These are phyloP conservation scores for Hypoxylon subgilvum DNA, from an alignment of 495 filamentous ascomycete genomes.

Conservation along the genomic window DNA sequence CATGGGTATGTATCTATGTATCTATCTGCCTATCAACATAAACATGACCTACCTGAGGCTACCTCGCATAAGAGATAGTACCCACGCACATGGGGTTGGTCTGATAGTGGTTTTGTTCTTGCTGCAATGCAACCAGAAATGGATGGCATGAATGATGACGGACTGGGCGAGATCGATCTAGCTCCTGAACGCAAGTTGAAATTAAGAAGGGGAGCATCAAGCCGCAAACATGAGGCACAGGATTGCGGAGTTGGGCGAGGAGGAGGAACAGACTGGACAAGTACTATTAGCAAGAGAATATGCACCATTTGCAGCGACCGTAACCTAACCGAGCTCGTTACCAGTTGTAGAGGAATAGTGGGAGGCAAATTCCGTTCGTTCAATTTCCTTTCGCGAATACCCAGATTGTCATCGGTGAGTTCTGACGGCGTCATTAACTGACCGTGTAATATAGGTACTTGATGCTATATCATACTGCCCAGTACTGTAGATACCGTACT, in stretches of 20 bases:
- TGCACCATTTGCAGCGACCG: conserved; percentile 18
- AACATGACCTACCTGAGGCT: no score
- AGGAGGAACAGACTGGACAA: conserved; percentile 3
- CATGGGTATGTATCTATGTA: no score
- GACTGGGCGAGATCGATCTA: conserved; percentile 30
- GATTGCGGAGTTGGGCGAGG: conserved; percentile 39
- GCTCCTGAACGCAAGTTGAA: conserved; percentile 28
- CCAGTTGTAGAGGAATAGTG: conserved; percentile 24
- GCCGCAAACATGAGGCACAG: conserved; percentile 27
- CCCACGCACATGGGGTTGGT: not conserved
- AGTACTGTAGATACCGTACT: conserved; percentile 8
- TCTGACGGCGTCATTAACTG: conserved; percentile 22
- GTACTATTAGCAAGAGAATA: conserved; percentile 4
- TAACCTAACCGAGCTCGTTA: conserved; percentile 37
- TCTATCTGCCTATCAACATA: no score
- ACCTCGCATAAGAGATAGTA: no score
- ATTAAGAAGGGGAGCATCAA: conserved; percentile 25
- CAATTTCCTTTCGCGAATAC: conserved; percentile 29
- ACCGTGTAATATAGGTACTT: no score
- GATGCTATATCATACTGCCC: no score
- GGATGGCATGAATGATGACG: conserved; percentile 10
- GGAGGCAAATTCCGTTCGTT: conserved; percentile 34
- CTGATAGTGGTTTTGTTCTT: no score
- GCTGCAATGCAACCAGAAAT: conserved; percentile 29
- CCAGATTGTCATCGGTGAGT: conserved; percentile 37